Evolutionary conservation across 1,284 basidiomycete genomes (phyloP), one percentile per base, ranked within the genome.

Genomic region (Tilletia setariae): DNA sequence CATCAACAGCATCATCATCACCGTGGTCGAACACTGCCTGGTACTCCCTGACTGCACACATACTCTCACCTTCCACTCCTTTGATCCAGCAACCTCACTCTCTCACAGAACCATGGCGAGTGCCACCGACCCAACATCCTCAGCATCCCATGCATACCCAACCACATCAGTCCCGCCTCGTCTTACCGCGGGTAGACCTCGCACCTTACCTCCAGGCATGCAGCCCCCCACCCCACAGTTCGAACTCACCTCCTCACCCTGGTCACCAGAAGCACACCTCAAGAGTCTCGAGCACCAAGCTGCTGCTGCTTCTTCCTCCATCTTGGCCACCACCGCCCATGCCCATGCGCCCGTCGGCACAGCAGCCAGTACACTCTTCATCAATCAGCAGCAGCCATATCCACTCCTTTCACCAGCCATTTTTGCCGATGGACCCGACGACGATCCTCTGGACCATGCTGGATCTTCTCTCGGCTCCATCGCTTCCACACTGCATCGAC

Each of bases 201-300:
- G 53, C 23, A 59, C 53, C 1, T 30, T 59, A 13, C 53, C 53
- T 16, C 53, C 53, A 7, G 53, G 53, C 2, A 30, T 59, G 23
- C 16, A 28, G 13, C 53, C 53, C 8, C 23, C 28, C 53, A 59
- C 53, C 8, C 53, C 53, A 6, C 21, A 23, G 23, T 30, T 59
- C 53, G 53, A 59, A 19, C 23, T 30, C 53, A 28, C 53, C 53
- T 59, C 53, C 21, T 59, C 53, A 25, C 53, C 53, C 53, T 59
- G 53, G 53, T 28, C 53, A 19, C 23, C 53, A 2, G 53, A 59
- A 19, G 7, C 53, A 1, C 53, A 59, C 23, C 53, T 59, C 21
- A 30, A 59, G 8, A 13, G 4, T 15, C 21, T 59, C 1, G 23
- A 53, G 21, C 15, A 53, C 16, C 21, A 25, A 30, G 53, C 7